Base-by-base conservation (phyloP, 2,329 filamentous ascomycete species). In the Ascochyta koolunga region DNA sequence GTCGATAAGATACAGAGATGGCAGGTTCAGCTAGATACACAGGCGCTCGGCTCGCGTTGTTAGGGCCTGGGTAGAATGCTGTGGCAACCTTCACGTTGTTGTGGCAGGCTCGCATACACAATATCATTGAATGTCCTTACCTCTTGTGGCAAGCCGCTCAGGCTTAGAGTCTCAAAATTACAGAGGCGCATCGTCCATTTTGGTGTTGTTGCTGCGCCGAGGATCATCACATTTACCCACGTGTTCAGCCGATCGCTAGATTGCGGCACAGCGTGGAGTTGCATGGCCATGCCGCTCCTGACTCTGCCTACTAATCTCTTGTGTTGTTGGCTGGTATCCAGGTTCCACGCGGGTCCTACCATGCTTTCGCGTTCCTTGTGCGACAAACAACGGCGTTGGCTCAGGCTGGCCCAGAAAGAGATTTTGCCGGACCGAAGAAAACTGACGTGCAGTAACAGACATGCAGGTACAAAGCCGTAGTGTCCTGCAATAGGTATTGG, bases 391-490 rank as follows among this genome's bases (percentile, higher is more conserved):
- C 45, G 45, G 45, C 32, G 19, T 19, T 27, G 44, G 33, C 16
- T 21, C 32, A 36, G 44, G 15, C 5, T 5, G 44, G 15, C n/a
- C 6, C 25, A 10, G 35, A 13, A 33, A 35, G 39, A 24, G n/a
- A 21, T 16, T 24, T 5, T 18, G 25, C 41, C 40, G 45, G 40
- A 41, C 45, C 51, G 44, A 54, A 45, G 15, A 32, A 21, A n/a
- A 41, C n/a, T 50, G n/a, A 35, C 39, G 40, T 41, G 45, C 45
- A 50, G 51, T 36, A 42, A 36, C 36, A 37, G 10, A 29, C 22
- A 45, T 50, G 40, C 51, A 50, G 51, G 45, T 45, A 54, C 46
- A 31, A 27, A 45, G 18, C 24, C 18, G n/a, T 36, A 31, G 33
- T 31, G 27, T 38, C 21, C 39, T 22, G 35, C 27, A 22, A 22